Percentiles rank a stretch among this genome's conserved stretches.
phyloP scores from a whole-genome alignment of 2,329 filamentous ascomycete species.

The Bipolaris gigantea region DNA sequence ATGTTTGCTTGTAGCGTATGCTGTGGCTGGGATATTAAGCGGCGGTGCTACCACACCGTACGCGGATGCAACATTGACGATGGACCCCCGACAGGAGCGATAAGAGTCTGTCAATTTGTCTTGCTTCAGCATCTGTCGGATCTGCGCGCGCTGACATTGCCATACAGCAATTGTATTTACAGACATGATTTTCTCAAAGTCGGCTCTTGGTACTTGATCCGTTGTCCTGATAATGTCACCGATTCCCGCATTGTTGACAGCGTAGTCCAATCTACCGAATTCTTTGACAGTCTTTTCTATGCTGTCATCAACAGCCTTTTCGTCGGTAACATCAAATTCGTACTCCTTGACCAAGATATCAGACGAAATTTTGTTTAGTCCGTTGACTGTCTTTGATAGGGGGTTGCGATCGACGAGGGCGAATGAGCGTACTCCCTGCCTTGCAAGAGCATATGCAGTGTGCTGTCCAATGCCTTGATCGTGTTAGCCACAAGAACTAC shows the following conservation, averaged over 20 bases:
- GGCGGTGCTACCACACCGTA: slow-evolving; percentile 51
- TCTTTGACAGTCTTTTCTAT: slow-evolving; percentile 47
- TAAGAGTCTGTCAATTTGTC: slow-evolving; percentile 39
- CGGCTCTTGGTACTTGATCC: slow-evolving; percentile 51
- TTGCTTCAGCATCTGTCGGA: slow-evolving; percentile 56
- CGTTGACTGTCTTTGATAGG: slow-evolving; percentile 32
- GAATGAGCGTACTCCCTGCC: slow-evolving; percentile 52
- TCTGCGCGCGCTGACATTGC: slow-evolving; percentile 59
- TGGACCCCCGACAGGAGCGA: slow-evolving; percentile 51
- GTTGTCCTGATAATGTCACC: slow-evolving; percentile 48
- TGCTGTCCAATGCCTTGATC: slow-evolving; percentile 53
- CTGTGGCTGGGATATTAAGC: slow-evolving; percentile 45
- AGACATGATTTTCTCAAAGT: slow-evolving; percentile 56
- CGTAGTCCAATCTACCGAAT: slow-evolving; percentile 60
- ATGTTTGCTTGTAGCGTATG: slow-evolving; percentile 59
- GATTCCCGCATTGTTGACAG: slow-evolving; percentile 60
- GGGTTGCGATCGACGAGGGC: slow-evolving; percentile 53
- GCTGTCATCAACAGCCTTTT: slow-evolving; percentile 49
- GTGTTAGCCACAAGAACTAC: slow-evolving; percentile 4
- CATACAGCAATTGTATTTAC: slow-evolving; percentile 61
- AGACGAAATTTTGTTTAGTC: slow-evolving; percentile 46
- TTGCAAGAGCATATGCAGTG: slow-evolving; percentile 53
- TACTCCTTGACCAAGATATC: slow-evolving; percentile 48
- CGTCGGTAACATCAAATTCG: slow-evolving; percentile 52
- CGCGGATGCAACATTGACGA: slow-evolving; percentile 60